Conservation (phyloP, 371 early-diverging fungal genomes). For the Lichtheimia ramosa region DNA sequence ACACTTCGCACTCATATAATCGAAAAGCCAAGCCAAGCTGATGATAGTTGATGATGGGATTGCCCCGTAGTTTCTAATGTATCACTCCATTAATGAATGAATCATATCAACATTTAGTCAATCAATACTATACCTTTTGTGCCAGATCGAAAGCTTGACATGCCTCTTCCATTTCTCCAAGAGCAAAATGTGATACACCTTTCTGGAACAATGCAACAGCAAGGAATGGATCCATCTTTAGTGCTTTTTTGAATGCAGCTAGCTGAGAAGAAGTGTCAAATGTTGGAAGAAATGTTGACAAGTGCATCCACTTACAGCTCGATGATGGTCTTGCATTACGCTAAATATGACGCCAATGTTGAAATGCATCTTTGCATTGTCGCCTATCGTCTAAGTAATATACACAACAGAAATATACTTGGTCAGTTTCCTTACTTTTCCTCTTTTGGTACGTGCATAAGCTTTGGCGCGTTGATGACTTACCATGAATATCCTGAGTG, state of each 20-base stretch:
- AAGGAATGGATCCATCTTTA: conserved; percentile 82
- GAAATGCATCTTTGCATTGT: conserved; percentile 91
- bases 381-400: conserved; percentile 74
- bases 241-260: conserved; percentile 70
- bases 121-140: conserved; percentile 42
- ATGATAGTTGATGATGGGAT: conserved; percentile 89
- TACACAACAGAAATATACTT: background rate
- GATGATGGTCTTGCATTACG: conserved; percentile 71
- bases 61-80: conserved; percentile 78
- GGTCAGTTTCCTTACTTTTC: background rate
- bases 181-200: conserved; percentile 80
- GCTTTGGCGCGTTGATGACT: conserved; percentile 5
- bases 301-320: conserved; percentile 77
- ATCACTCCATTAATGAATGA: background rate
- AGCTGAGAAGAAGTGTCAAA: conserved; percentile 45
- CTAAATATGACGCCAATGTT: conserved; percentile 87
- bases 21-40: conserved; percentile 90
- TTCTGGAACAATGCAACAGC: conserved; percentile 91
- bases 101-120: background rate
- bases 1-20: conserved; percentile 84
- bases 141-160: conserved; percentile 74
- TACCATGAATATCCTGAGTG: conserved; percentile 41
- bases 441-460: background rate
- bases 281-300: background rate
- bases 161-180: conserved; percentile 58